Evolutionary conservation across 2,329 filamentous ascomycete genomes (phyloP), one percentile per base, ranked within the genome.

Genomic region (Whalleya microplaca): DNA sequence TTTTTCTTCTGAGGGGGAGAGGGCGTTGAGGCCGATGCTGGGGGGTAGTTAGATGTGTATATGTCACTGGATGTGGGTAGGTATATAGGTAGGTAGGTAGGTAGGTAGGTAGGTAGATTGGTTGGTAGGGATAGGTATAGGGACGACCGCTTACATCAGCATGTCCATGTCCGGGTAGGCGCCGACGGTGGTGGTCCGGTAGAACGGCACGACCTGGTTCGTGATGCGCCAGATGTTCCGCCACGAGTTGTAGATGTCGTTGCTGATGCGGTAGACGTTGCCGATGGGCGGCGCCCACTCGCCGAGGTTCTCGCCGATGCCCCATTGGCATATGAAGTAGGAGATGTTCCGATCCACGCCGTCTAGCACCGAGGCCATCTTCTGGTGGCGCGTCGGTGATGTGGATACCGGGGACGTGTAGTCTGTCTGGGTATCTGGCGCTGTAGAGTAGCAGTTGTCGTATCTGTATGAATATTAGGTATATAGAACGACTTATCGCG

Each of bases 301-400:
- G 0, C 77, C 76, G 0, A 81, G 72, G 44, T 82, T 73, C 21
- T 75, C 65, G 1, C 79, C 80, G 4, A 82, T 71, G 0, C 80
- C 80, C 80, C 80, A 83, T 64, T 83, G 80, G 58, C 80, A 83
- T 8, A 82, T 73, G 37, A 79, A 78, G 55, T 81, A 82, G 2
- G 78, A 65, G 1, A 82, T 76, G 4, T 76, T 68, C 0, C 76
- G 72, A n/a, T 74, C 66, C 0, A 75, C 71, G 0, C 66, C 63
- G 3, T 75, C 69, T 0, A 83, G 66, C 0, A 75, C 73, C 0
- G 69, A 63, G 0, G 76, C 76, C 79, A 83, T 83, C 45, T 74
- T 77, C 9, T 76, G 64, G 54, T 81, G 80, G 0, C 79, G 75
- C 0, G 70, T 61, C 0, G 75, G 71, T 0, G 77, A 76, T 3